Percentiles rank a stretch among this genome's conserved stretches.
phyloP scores from a whole-genome alignment of 768 basidiomycete genomes.

The Agrocybe pediades region DNA sequence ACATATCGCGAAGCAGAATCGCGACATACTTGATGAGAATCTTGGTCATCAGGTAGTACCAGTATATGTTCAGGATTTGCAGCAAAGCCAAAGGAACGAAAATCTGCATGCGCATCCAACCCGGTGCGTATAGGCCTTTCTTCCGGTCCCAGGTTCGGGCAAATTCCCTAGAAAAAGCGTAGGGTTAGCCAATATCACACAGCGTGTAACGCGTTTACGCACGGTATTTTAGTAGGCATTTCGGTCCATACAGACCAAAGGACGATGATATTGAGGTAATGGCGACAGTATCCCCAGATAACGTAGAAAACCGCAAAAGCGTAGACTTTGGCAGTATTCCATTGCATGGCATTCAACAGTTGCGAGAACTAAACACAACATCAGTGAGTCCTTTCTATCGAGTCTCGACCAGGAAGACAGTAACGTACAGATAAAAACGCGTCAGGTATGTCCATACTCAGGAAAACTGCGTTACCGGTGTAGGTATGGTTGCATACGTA shows the following conservation, averaged over 20 bases:
- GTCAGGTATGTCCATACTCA: not conserved
- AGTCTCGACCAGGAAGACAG: not conserved
- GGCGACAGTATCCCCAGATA: not conserved
- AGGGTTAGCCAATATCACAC: not conserved
- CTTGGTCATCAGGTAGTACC: not conserved
- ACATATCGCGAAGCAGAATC: not conserved
- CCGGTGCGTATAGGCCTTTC: not conserved
- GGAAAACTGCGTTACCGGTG: not conserved
- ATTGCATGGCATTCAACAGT: not conserved
- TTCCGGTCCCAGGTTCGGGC: not conserved
- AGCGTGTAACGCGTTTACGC: not conserved
- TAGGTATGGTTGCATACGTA: not conserved
- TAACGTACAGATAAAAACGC: not conserved
- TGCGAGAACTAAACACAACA: not conserved
- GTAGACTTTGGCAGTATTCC: not conserved
- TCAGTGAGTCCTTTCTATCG: not conserved
- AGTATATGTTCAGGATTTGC: not conserved
- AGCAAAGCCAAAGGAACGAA: not conserved
- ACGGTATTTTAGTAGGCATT: not conserved
- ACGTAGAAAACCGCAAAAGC: not conserved
- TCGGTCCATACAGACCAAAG: not conserved
- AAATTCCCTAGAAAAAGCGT: not conserved
- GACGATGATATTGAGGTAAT: not conserved
- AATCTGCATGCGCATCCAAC: not conserved
- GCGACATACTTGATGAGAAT: not conserved